phyloP scores from a whole-genome alignment of 2,329 filamentous ascomycete species.

The Verticillium longisporum region DNA sequence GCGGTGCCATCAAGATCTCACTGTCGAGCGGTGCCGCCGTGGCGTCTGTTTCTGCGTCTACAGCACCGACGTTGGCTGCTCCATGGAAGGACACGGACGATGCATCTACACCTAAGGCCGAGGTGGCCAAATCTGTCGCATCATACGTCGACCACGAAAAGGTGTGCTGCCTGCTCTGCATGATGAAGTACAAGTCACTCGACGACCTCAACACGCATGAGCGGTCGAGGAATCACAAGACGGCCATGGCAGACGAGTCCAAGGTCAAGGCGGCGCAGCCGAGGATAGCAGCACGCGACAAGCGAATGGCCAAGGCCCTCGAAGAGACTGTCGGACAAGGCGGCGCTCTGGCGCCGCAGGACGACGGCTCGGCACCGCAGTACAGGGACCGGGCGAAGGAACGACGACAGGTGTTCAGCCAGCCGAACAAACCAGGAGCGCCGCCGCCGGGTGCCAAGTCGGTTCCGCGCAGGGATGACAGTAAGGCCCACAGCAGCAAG shows the following conservation, averaged over 20 bases:
- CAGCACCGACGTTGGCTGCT: neutral
- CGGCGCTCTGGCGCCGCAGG: neutral
- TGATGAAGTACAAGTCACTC: slow-evolving; percentile 37
- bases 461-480: slow-evolving; percentile 22
- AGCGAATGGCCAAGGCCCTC: slow-evolving; percentile 21
- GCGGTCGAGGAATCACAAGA: slow-evolving; percentile 33
- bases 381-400: slow-evolving; percentile 65
- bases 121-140: slow-evolving; percentile 4
- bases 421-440: slow-evolving; percentile 46
- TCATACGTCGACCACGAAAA: slow-evolving; percentile 54
- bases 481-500: no score
- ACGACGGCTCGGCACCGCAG: slow-evolving; percentile 22
- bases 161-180: slow-evolving; percentile 37
- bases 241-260: slow-evolving; percentile 29
- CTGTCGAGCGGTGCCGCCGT: slow-evolving; percentile 10
- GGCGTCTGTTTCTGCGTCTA: neutral
- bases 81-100: slow-evolving; percentile 2
- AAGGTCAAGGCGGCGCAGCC: slow-evolving; percentile 42
- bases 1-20: slow-evolving; percentile 23
- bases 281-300: slow-evolving; percentile 26
- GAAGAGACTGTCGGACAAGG: slow-evolving; percentile 9
- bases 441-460: slow-evolving; percentile 15
- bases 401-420: slow-evolving; percentile 54
- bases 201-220: slow-evolving; percentile 36
- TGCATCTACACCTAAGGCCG: neutral